Evolutionary conservation across 192 early-diverging fungal species (phyloP), one percentile per base, ranked within the genome.

Genomic region (Chytriomyces sp.): DNA sequence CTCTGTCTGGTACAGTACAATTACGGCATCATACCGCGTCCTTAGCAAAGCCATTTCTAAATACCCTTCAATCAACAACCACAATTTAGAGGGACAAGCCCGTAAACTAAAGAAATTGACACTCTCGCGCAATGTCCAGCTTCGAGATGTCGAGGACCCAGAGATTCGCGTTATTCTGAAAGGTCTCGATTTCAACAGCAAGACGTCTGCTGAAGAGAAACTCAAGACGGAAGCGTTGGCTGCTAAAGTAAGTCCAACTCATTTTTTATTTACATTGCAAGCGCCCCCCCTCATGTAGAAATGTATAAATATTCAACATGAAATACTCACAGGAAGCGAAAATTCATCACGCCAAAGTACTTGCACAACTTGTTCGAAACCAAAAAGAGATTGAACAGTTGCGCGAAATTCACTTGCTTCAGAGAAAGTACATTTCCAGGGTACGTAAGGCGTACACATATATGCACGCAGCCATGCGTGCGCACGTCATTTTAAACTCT

Each of bases 301-400:
- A n/a, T n/a, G n/a, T n/a, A n/a, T n/a, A n/a, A n/a, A n/a, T n/a
- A n/a, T n/a, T n/a, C n/a, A n/a, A n/a, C n/a, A n/a, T n/a, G n/a
- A n/a, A n/a, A n/a, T n/a, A n/a, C n/a, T n/a, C n/a, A n/a, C n/a
- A 78, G 77, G 77, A 78, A 53, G 61, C 69, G 13, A 69, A 69
- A 48, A 67, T 64, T 44, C 69, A 71, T 47, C 68, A 78, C 69
- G 69, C 77, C 62, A 70, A 64, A 20, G 69, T 78, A 7, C 59
- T 78, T 23, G 59, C 68, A 11, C 69, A 71, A 45, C 61, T 78
- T 43, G 69, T 78, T 16, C 23, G 59, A 11, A 78, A 78, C 50
- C 63, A 66, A 26, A 78, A 78, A 45, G 77, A 78, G 61, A 78
- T 78, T 78, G 77, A 78, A 61, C 77, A 78, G 50, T 45, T 78